Evolutionary conservation across 2,329 filamentous ascomycete species (phyloP), one percentile per base, ranked within the genome.

Genomic region (Hypoxylon sp.): DNA sequence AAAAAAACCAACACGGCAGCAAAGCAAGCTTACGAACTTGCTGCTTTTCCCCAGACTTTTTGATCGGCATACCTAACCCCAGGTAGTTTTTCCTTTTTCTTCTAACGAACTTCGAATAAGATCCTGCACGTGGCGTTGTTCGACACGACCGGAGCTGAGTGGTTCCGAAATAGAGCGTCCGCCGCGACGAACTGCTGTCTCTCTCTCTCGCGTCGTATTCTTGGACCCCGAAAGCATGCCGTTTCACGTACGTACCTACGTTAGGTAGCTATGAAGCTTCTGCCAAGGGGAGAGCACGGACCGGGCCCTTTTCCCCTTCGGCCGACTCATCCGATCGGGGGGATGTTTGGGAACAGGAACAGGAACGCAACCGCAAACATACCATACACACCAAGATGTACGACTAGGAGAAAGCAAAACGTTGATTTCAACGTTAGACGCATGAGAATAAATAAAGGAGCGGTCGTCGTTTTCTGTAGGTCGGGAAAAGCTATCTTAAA

Each of bases 31-130:
- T 34, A 41, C 37, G 37, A 19, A 34, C 32, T 34, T 34, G n/a
- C 17, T 26, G 7, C 24, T 26, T n/a, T 39, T 26, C 26, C 47
- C 41, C 47, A 39, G 52, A 41, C 4, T 32, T 52, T 55, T 39
- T 28, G 20, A 6, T 24, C 28, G 17, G 26, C n/a, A 7, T 56
- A 34, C 11, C 1, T 32, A 13, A 13, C 32, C 32, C 15, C 32
- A 15, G 11, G 32, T 32, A 32, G n/a, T n/a, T n/a, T n/a, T n/a
- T n/a, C 24, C 4, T 26, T 26, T 26, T 26, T 34, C 8, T 34
- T 34, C 13, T 34, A 34, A 34, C 15, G 24, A 34, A 34, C 11
- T 34, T 34, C 32, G 32, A 34, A 13, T 34, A 7, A 26, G 24
- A 26, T 7, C 32, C 13, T 10, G 11, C 32, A 34, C 32, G 32